Percentiles rank a stretch among this genome's conserved stretches.
These are phyloP conservation scores for Adansonia digitata DNA, from an alignment of 345 rosid genomes.

Conservation along the genomic window DNA sequence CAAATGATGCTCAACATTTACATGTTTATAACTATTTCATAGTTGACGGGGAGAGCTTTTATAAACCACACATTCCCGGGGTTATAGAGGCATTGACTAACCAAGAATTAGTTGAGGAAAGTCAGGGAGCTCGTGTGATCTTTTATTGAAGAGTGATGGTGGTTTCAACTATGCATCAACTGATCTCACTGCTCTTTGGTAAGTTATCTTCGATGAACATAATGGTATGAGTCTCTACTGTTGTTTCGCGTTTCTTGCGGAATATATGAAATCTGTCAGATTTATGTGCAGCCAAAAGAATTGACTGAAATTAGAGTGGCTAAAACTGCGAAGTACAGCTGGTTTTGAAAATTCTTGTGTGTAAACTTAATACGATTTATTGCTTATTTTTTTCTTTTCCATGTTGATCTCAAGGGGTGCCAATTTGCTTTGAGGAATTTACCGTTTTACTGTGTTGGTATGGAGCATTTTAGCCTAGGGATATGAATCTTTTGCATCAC, in stretches of 20 bases:
- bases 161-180: constrained; percentile 97
- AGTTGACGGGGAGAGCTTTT: constrained; percentile 85
- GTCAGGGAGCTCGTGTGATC: constrained; percentile 96
- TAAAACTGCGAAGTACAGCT: neutral
- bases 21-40: neutral
- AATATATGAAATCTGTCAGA: neutral
- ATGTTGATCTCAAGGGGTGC: neutral
- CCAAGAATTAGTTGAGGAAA: constrained; percentile 75
- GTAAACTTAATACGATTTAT: neutral
- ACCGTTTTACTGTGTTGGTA: neutral
- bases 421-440: neutral
- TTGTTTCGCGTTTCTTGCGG: neutral
- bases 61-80: constrained; percentile 67
- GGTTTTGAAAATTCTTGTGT: neutral
- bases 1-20: neutral
- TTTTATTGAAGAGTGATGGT: constrained; percentile 95
- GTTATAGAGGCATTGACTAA: constrained; percentile 49
- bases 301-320: neutral
- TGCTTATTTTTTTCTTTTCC: neutral
- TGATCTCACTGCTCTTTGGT: constrained; percentile 93
- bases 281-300: neutral
- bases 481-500: neutral
- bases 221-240: neutral
- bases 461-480: neutral
- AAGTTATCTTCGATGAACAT: constrained; percentile 15